A percentile compares a stretch with the other conserved stretches of the same genome.
Evolutionary conservation across 371 early-diverging fungal species (phyloP).

Genomic region (Mortierella sp.): DNA sequence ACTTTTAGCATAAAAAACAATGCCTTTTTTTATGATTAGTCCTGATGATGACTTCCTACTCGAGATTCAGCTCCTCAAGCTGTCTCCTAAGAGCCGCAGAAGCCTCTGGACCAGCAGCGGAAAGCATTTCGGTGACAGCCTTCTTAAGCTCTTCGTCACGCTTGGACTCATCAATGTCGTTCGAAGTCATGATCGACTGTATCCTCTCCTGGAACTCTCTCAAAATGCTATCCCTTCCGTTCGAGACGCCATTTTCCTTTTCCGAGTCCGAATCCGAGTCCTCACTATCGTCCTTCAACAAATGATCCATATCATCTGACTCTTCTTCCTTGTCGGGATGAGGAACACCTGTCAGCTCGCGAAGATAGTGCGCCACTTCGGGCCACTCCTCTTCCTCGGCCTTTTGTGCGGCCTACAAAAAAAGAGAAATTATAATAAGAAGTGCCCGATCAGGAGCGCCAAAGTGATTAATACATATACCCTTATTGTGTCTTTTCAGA

Average conservation of each 20-base stretch:
- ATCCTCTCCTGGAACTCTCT: constrained; percentile 34
- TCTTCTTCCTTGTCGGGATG: constrained; percentile 35
- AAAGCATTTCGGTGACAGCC: constrained; percentile 40
- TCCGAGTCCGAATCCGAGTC: background rate
- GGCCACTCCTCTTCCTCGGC: constrained; percentile 46
- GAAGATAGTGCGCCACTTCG: constrained; percentile 44
- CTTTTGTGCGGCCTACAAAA: constrained; percentile 38
- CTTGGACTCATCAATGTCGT: constrained; percentile 33
- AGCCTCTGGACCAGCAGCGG: constrained; percentile 21
- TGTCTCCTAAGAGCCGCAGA: background rate
- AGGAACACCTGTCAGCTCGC: constrained; percentile 44
- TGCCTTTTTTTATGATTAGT: too few species aligned
- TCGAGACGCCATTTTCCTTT: background rate
- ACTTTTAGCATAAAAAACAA: too few species aligned
- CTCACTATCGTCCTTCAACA: constrained; percentile 16
- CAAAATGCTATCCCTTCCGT: background rate
- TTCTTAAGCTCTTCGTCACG: constrained; percentile 45
- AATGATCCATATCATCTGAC: constrained; percentile 35
- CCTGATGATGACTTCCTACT: too few species aligned
- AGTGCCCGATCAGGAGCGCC: background rate
- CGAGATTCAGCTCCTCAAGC: background rate
- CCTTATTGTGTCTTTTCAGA: too few species aligned
- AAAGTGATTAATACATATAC: background rate
- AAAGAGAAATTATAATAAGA: background rate
- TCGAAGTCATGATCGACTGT: constrained; percentile 41